Evolutionary conservation across 2,329 filamentous ascomycete species (phyloP).

Genomic region (Penicillium sp.): DNA sequence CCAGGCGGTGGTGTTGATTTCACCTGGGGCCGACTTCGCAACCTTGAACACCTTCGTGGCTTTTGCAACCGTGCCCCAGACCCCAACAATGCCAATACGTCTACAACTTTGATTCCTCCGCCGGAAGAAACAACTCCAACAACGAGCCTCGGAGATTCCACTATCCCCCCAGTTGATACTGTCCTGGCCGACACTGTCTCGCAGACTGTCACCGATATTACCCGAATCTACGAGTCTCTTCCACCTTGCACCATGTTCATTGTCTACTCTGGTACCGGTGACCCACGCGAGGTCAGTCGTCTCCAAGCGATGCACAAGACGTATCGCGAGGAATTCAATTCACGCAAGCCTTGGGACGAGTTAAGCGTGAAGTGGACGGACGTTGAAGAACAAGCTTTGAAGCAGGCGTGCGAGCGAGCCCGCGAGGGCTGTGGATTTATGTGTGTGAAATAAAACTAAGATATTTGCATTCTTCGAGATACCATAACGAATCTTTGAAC

Average conservation of each 20-base stretch:
- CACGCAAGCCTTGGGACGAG: constrained; percentile 65
- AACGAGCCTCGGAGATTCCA: constrained; percentile 7
- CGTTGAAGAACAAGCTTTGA: constrained; percentile 63
- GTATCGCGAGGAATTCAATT: constrained; percentile 61
- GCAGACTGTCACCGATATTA: constrained; percentile 56
- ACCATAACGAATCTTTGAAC: not conserved
- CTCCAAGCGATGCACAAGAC: constrained; percentile 61
- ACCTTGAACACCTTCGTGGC: constrained; percentile 63
- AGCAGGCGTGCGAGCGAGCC: constrained; percentile 59
- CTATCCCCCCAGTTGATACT: constrained; percentile 13
- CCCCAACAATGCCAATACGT: constrained; percentile 49
- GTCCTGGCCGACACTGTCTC: constrained; percentile 52
- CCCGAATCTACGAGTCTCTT: constrained; percentile 58
- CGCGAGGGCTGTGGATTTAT: constrained; percentile 64
- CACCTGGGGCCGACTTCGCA: constrained; percentile 65
- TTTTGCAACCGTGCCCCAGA: constrained; percentile 61
- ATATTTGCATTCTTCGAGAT: not conserved
- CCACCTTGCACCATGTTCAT: constrained; percentile 65
- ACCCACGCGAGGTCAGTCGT: constrained; percentile 61
- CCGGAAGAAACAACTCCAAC: constrained; percentile 31
- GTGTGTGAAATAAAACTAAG: constrained; percentile 55
- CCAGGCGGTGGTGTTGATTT: constrained; percentile 62
- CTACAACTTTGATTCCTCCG: constrained; percentile 31
- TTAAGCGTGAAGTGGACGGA: constrained; percentile 68
- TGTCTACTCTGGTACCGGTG: constrained; percentile 67